These are phyloP conservation scores for Paramecium pentaurelia DNA, from an alignment of 73 alveolate species.

Conservation along the genomic window DNA sequence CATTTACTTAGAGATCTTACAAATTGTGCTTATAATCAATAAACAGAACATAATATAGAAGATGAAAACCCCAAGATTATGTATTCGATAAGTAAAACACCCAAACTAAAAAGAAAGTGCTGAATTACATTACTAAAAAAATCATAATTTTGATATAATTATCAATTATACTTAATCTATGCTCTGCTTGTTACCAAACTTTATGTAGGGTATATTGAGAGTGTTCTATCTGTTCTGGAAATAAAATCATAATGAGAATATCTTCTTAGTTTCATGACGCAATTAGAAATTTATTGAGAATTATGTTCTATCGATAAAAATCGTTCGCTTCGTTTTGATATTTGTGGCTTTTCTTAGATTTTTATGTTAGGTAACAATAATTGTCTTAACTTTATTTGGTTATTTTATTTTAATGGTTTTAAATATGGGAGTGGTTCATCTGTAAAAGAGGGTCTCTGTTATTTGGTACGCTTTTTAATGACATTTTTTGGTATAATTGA, in stretches of 20 bases:
- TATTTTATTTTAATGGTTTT: background rate
- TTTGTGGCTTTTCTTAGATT: background rate
- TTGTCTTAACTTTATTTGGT: background rate
- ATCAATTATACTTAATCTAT: background rate
- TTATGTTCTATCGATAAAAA: background rate
- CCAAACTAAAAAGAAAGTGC: background rate
- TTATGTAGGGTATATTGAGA: background rate
- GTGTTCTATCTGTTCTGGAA: background rate
- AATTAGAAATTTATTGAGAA: background rate
- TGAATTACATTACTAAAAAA: background rate
- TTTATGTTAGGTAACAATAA: background rate
- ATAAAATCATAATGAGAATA: background rate
- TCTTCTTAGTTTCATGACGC: background rate
- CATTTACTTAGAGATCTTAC: background rate
- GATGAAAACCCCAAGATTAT: background rate
- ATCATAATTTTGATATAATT: background rate
- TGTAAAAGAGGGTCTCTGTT: background rate
- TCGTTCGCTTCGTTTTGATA: background rate
- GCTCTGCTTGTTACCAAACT: background rate
- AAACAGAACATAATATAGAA: background rate
- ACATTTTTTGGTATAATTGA: background rate
- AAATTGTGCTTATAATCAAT: background rate
- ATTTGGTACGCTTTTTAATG: background rate
- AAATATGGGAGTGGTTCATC: conserved; percentile 5
- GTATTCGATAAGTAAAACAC: background rate